Evolutionary conservation across 1,139 yeast genomes (phyloP).

Genomic region (Meyerozyma sp.): DNA sequence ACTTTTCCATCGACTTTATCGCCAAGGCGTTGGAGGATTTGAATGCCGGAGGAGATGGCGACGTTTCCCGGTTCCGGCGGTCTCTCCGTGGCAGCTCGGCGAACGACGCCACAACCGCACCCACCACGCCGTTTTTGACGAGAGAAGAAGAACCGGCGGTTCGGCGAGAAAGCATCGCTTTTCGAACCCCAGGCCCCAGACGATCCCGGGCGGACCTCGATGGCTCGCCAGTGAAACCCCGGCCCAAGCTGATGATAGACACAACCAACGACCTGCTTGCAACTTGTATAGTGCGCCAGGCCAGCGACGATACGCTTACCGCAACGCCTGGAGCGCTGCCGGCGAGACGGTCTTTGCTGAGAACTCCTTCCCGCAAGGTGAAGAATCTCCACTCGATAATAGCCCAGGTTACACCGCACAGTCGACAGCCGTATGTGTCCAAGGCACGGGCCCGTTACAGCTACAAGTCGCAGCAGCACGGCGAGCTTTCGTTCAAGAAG

Average conservation of each 20-base stretch:
- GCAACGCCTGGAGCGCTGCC: constrained; percentile 5
- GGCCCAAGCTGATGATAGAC: constrained; percentile 43
- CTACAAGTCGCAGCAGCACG: constrained; percentile 73
- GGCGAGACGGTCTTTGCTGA: constrained; percentile 17
- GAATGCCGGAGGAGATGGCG: constrained; percentile 61
- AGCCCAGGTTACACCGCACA: constrained; percentile 21
- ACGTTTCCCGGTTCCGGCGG: constrained; percentile 38
- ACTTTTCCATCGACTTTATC: constrained; percentile 44
- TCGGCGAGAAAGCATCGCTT: constrained; percentile 32
- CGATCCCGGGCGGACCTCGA: constrained; percentile 4
- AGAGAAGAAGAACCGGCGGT: constrained; percentile 39
- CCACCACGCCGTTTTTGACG: constrained; percentile 21
- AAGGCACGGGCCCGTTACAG: constrained; percentile 68
- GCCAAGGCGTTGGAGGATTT: constrained; percentile 62
- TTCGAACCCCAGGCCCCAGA: constrained; percentile 12
- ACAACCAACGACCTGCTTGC: constrained; percentile 10
- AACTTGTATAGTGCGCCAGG: constrained; percentile 12
- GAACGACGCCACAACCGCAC: constrained; percentile 10
- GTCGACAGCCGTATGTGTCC: constrained; percentile 49
- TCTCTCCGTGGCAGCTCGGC: constrained; percentile 25
- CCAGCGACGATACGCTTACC: constrained; percentile 8
- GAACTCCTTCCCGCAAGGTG: constrained; percentile 28
- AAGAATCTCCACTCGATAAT: constrained; percentile 26
- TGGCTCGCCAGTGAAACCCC: constrained; percentile 5
- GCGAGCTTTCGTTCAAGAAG: constrained; percentile 69